Percentiles rank a stretch among this genome's conserved stretches.
phyloP scores from a whole-genome alignment of 805 yeast genomes.

The Sporopachydermia lactativora region DNA sequence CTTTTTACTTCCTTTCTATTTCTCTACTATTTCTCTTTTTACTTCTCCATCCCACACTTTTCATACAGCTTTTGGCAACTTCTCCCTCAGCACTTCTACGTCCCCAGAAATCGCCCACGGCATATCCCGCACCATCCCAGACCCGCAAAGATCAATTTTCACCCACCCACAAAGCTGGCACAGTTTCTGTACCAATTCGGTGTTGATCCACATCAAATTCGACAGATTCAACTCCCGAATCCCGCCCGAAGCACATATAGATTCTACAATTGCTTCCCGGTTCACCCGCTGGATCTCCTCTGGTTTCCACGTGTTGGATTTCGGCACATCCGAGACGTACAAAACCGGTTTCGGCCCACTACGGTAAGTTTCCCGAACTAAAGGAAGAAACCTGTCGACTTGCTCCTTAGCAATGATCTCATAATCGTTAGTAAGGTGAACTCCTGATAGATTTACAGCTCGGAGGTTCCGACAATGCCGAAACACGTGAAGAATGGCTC shows the following conservation, averaged over 20 bases:
- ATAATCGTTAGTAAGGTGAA: constrained; percentile 58
- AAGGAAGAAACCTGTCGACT: neutral
- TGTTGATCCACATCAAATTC: constrained; percentile 35
- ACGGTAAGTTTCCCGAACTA: constrained; percentile 15
- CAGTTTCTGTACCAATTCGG: constrained; percentile 22
- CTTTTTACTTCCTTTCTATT: too few species aligned
- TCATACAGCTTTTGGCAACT: neutral
- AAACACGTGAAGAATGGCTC: constrained; percentile 54
- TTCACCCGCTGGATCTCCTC: constrained; percentile 13
- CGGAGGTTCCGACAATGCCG: constrained; percentile 51
- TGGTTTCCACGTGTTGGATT: constrained; percentile 16
- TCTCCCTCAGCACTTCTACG: constrained; percentile 7
- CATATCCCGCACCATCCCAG: constrained; percentile 35
- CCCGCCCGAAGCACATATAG: constrained; percentile 13
- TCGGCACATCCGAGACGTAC: constrained; percentile 23
- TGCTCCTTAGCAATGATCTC: constrained; percentile 21
- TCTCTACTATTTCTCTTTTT: too few species aligned
- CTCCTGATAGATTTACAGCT: constrained; percentile 39
- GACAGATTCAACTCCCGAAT: constrained; percentile 26
- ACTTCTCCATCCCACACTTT: too few species aligned
- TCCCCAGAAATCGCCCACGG: constrained; percentile 26
- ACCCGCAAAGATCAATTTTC: constrained; percentile 28
- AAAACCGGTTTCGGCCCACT: constrained; percentile 3
- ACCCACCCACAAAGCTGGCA: constrained; percentile 17
- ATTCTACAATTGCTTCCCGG: neutral